Percentiles rank a stretch among this genome's conserved stretches.
Evolutionary conservation across 495 filamentous ascomycete genomes (phyloP).

Genomic region (Lasiosphaeria miniovina): DNA sequence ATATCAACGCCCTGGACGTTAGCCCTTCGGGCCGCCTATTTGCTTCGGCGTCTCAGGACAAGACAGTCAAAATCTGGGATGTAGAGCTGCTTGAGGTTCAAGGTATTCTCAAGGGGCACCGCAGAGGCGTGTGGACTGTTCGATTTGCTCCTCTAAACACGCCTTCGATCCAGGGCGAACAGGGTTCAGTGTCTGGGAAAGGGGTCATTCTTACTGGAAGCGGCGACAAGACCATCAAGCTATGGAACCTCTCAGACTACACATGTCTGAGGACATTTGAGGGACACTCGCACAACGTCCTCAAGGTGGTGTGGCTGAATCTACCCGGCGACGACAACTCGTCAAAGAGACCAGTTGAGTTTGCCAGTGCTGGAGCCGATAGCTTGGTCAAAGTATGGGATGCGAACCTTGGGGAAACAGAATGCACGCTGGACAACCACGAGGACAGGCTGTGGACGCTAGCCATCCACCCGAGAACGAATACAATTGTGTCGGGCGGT

Average conservation of each 20-base stretch:
- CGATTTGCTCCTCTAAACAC: slow-evolving; percentile 78
- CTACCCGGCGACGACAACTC: slow-evolving; percentile 48
- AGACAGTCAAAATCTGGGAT: slow-evolving; percentile 95
- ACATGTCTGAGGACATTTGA: slow-evolving; percentile 92
- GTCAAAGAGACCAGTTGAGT: slow-evolving; percentile 54
- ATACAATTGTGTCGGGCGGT: slow-evolving; percentile 80
- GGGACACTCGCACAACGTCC: slow-evolving; percentile 90
- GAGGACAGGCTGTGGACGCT: slow-evolving; percentile 90
- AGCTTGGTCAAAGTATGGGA: slow-evolving; percentile 98
- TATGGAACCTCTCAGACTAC: slow-evolving; percentile 93
- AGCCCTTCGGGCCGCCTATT: slow-evolving; percentile 68
- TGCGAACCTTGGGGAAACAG: slow-evolving; percentile 70
- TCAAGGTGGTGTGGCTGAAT: slow-evolving; percentile 89
- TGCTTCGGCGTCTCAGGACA: slow-evolving; percentile 93
- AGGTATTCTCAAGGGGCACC: slow-evolving; percentile 87
- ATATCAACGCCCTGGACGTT: slow-evolving; percentile 92
- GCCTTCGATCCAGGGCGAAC: slow-evolving; percentile 66
- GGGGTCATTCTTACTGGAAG: slow-evolving; percentile 83
- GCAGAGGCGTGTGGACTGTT: slow-evolving; percentile 92
- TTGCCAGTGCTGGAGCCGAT: slow-evolving; percentile 89
- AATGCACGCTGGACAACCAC: slow-evolving; percentile 91
- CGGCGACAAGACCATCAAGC: slow-evolving; percentile 91
- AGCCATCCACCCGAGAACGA: slow-evolving; percentile 61
- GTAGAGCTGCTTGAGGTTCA: slow-evolving; percentile 80
- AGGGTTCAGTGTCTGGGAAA: slow-evolving; percentile 60